Conservation (phyloP, 1,139 yeast species). For the Saccharomyces hybrid region DNA sequence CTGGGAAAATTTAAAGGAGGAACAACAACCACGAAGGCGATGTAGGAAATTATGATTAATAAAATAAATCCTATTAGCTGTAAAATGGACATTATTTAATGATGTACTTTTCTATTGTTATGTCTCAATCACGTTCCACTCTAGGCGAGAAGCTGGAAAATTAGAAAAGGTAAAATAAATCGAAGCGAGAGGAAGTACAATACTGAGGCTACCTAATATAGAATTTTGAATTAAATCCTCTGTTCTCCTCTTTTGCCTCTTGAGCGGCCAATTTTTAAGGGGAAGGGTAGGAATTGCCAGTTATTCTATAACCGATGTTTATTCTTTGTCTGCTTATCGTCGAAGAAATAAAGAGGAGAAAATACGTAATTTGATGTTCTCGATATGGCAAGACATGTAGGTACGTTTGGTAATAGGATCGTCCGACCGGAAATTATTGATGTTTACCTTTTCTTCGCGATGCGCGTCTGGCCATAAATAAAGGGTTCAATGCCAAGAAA, state of each 20-base stretch:
- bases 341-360: background rate
- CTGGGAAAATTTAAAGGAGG: slow-evolving; percentile 36
- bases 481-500: background rate
- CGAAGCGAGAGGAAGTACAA: background rate
- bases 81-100: background rate
- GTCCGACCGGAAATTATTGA: background rate
- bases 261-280: background rate
- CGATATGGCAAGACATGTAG: background rate
- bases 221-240: background rate
- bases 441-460: background rate
- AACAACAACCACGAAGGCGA: slow-evolving; percentile 18
- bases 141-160: background rate
- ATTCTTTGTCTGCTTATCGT: background rate
- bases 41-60: slow-evolving; percentile 3
- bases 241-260: background rate
- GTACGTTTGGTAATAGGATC: background rate
- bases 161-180: background rate
- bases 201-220: background rate
- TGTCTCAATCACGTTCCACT: background rate
- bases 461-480: slow-evolving; percentile 1
- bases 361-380: background rate
- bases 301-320: too few species aligned
- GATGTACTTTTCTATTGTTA: background rate
- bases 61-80: slow-evolving; percentile 1
- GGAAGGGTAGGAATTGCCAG: background rate